Conservation (phyloP, 768 basidiomycete species). For the Tubosaeta sp. region DNA sequence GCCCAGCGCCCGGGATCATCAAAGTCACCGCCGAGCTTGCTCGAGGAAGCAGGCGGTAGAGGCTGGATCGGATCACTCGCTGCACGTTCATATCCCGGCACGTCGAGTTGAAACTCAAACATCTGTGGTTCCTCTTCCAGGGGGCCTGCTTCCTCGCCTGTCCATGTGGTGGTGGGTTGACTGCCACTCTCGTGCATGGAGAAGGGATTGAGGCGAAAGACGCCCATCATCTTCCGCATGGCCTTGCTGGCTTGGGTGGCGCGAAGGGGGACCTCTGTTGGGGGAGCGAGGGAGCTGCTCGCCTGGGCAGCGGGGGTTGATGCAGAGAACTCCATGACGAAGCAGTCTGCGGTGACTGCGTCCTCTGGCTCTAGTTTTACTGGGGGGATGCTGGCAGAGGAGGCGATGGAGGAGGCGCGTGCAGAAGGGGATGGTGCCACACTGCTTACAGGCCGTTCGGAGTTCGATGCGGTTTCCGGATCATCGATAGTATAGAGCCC, state of each 20-base stretch:
- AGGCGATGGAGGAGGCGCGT: constrained; percentile 33
- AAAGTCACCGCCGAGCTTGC: constrained; percentile 12
- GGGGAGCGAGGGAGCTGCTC: constrained; percentile 43
- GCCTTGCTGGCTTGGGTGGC: constrained; percentile 67
- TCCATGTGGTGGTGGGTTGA: constrained; percentile 41
- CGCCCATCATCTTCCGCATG: constrained; percentile 76
- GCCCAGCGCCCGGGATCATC: constrained; percentile 22
- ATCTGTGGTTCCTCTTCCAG: constrained; percentile 57
- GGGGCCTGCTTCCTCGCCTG: constrained; percentile 51
- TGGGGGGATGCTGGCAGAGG: constrained; percentile 25
- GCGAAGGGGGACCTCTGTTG: constrained; percentile 67
- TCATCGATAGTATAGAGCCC: constrained; percentile 33
- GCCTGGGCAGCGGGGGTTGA: constrained; percentile 30
- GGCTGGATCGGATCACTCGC: constrained; percentile 15
- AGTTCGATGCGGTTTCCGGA: constrained; percentile 32
- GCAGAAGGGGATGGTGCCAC: constrained; percentile 33
- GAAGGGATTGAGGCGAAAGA: constrained; percentile 75
- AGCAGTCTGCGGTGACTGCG: constrained; percentile 23
- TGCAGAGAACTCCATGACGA: constrained; percentile 34
- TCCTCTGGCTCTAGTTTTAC: constrained; percentile 33
- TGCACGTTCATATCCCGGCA: constrained; percentile 26
- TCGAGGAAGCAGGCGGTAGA: constrained; percentile 4
- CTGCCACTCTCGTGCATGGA: constrained; percentile 54
- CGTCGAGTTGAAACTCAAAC: constrained; percentile 62
- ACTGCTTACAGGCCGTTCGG: constrained; percentile 32